phyloP scores from a whole-genome alignment of 164 flowering plant genomes.

The Dillenia turbinata region DNA sequence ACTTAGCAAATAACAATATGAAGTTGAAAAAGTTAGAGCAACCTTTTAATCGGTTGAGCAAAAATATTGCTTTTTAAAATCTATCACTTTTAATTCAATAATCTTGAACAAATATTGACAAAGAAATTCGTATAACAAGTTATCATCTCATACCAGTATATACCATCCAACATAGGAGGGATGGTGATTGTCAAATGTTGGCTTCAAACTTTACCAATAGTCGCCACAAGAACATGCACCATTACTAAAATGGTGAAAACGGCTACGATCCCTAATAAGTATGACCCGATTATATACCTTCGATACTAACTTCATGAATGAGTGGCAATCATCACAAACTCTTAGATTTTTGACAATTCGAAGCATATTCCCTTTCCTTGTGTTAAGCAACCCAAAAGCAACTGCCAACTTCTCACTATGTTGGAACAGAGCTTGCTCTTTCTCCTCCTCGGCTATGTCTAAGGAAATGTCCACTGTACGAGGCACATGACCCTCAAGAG shows the following conservation, averaged over 20 bases:
- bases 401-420: constrained; percentile 28
- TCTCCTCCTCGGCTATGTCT: constrained; percentile 26
- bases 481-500: constrained; percentile 17
- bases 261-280: constrained; percentile 20
- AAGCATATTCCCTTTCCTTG: constrained; percentile 14
- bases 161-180: too few relatives aligned
- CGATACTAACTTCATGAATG: constrained; percentile 25
- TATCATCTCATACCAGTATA: too few relatives aligned
- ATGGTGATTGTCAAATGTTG: too few relatives aligned
- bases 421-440: constrained; percentile 15
- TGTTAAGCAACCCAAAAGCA: constrained; percentile 28
- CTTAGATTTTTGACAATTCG: constrained; percentile 26
- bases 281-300: constrained; percentile 21
- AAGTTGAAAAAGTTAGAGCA: too few relatives aligned
- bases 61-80: too few relatives aligned
- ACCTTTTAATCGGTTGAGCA: too few relatives aligned
- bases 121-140: too few relatives aligned
- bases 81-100: too few relatives aligned
- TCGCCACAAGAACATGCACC: constrained; percentile 26
- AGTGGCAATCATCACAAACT: constrained; percentile 26
- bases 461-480: constrained; percentile 12
- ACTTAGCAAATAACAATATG: too few relatives aligned
- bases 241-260: constrained; percentile 28
- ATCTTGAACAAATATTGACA: too few relatives aligned
- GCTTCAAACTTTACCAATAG: constrained; percentile 17